Evolutionary conservation across 768 basidiomycete species (phyloP), one percentile per base, ranked within the genome.

Genomic region (Glaciozyma antarctica): DNA sequence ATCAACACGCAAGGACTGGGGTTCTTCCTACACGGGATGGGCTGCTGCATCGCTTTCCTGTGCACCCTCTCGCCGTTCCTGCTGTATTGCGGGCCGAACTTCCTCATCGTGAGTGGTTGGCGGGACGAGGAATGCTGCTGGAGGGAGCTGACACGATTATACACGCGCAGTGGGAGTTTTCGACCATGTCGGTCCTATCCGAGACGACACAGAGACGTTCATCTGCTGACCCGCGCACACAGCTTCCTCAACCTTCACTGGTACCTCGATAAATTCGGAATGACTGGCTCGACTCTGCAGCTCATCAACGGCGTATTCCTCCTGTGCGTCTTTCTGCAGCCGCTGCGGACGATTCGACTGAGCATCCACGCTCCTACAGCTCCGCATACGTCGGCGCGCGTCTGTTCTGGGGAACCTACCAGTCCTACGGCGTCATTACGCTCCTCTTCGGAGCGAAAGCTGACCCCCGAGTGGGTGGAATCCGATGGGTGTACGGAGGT

Each of bases 191-290:
- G 26, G 63, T 30, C 43, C 2, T 49, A 41, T 8, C n/a, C 38
- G 54, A 38, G 17, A 10, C 38, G 38, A 41, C 13, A 2, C 12
- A 12, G 38, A 41, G 38, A 12, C 38, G 22, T 52, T 15, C 28
- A 43, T 13, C 21, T 12, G 38, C 60, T 58, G 3, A 58, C n/a
- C 30, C 8, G 15, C 12, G 32, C n/a, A 7, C 30, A 49, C 59
- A 65, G 58, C 49, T 70, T 70, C 66, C 66, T 70, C 32, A 70
- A 70, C 69, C 41, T 62, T 7, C 69, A 70, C 66, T 70, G 69
- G 69, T 64, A 63, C 30, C 45, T 64, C 44, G 69, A 70, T 61
- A 70, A 70, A 49, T 61, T 64, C 30, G 38, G 58, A 15, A 43
- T 64, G 30, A 70, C 69, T 22, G 69, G 69, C 3, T 63, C 63